These are phyloP conservation scores for Hemileccinum rubropunctum DNA, from an alignment of 768 basidiomycete genomes.

Conservation along the genomic window DNA sequence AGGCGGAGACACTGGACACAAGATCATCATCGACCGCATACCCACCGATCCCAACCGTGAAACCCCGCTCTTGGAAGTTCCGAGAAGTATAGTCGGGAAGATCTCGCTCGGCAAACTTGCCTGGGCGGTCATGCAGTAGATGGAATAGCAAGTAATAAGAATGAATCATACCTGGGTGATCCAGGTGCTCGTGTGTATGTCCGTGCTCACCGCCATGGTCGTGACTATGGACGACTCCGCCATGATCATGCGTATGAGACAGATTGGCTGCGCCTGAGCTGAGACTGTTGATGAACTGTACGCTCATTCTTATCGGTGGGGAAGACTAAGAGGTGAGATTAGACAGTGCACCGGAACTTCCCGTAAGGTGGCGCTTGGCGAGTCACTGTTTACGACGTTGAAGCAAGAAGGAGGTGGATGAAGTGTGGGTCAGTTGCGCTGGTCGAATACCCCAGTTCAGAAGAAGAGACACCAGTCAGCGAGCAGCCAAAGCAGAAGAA, in stretches of 20 bases:
- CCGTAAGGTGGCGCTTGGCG: too few species aligned
- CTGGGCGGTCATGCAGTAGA: conserved; percentile 37
- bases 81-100: conserved; percentile 81
- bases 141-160: background rate
- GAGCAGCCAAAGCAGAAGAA: conserved; percentile 35
- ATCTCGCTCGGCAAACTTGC: conserved; percentile 90
- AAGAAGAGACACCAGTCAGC: conserved; percentile 31
- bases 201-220: conserved; percentile 78
- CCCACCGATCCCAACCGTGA: conserved; percentile 99
- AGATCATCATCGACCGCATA: conserved; percentile 36
- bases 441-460: conserved; percentile 52
- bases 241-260: conserved; percentile 52
- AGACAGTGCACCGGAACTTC: conserved; percentile 5
- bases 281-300: conserved; percentile 75
- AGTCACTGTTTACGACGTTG: too few species aligned
- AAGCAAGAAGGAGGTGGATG: too few species aligned
- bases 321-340: background rate
- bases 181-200: conserved; percentile 91
- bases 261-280: conserved; percentile 35
- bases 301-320: conserved; percentile 44
- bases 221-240: conserved; percentile 41
- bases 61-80: conserved; percentile 90
- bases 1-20: background rate
- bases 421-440: conserved; percentile 42
- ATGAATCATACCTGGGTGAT: conserved; percentile 67